Evolutionary conservation across 2,329 filamentous ascomycete genomes (phyloP).

Genomic region (Teratosphaeria gauchensis): DNA sequence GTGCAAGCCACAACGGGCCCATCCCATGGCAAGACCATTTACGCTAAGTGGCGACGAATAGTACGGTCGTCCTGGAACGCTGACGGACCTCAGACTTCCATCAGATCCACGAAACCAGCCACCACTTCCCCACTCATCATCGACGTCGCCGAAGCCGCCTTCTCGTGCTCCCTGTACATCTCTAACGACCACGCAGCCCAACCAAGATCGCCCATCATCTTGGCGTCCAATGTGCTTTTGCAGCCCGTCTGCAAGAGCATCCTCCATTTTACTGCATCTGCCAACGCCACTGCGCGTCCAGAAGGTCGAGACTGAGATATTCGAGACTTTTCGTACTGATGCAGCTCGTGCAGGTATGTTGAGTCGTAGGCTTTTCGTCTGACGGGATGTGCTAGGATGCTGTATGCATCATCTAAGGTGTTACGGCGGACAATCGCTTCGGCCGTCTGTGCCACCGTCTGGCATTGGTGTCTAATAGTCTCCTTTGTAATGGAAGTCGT

Average conservation of each 20-base stretch:
- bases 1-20: too few species aligned
- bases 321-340: background rate
- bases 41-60: background rate
- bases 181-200: background rate
- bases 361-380: constrained; percentile 2
- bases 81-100: background rate
- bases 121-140: background rate
- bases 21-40: too few species aligned
- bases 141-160: background rate
- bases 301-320: background rate
- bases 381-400: constrained; percentile 1
- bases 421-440: background rate
- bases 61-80: background rate
- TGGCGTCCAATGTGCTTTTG: background rate
- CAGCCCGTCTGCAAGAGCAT: background rate
- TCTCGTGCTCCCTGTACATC: background rate
- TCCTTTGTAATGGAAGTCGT: background rate
- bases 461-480: background rate
- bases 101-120: background rate
- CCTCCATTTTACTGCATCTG: background rate
- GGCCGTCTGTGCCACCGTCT: background rate
- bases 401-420: background rate
- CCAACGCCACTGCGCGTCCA: background rate
- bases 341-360: background rate
- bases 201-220: background rate